These are phyloP conservation scores for Vaccinium darrowii DNA, from an alignment of 148 eudicot genomes.

Conservation along the genomic window DNA sequence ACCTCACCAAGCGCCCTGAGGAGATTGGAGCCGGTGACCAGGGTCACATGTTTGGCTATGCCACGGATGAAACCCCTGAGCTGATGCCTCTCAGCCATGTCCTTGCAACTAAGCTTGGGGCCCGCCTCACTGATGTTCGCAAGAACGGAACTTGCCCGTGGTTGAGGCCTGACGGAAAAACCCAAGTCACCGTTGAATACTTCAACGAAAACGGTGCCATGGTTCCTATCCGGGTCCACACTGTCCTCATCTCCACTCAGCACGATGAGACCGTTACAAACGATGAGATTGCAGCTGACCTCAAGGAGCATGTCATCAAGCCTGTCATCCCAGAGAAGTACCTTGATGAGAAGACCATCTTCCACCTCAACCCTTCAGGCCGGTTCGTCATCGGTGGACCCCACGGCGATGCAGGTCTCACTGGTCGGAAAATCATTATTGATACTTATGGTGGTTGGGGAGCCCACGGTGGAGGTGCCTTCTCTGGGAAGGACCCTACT, in stretches of 20 bases:
- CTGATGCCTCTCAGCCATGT: conserved; percentile 43
- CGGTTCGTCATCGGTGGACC: conserved; percentile 19
- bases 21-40: conserved; percentile 41
- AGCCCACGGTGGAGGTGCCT: conserved; percentile 25
- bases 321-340: conserved; percentile 22
- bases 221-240: conserved; percentile 45
- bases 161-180: conserved; percentile 49
- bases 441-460: conserved; percentile 24
- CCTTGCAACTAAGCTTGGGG: conserved; percentile 41
- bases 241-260: conserved; percentile 48
- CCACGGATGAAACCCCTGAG: conserved; percentile 33
- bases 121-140: conserved; percentile 40
- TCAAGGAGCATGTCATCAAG: conserved; percentile 24
- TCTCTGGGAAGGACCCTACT: conserved; percentile 23
- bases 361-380: conserved; percentile 34
- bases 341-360: conserved; percentile 20
- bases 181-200: conserved; percentile 47
- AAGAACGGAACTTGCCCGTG: conserved; percentile 41
- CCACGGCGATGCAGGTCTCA: conserved; percentile 30
- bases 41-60: conserved; percentile 33
- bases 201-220: conserved; percentile 39
- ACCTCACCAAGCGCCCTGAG: conserved; percentile 40
- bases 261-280: conserved; percentile 48
- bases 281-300: conserved; percentile 36
- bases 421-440: conserved; percentile 27